These are phyloP conservation scores for Rhodosporidiobolus odoratus DNA, from an alignment of 768 basidiomycete genomes.

Conservation along the genomic window DNA sequence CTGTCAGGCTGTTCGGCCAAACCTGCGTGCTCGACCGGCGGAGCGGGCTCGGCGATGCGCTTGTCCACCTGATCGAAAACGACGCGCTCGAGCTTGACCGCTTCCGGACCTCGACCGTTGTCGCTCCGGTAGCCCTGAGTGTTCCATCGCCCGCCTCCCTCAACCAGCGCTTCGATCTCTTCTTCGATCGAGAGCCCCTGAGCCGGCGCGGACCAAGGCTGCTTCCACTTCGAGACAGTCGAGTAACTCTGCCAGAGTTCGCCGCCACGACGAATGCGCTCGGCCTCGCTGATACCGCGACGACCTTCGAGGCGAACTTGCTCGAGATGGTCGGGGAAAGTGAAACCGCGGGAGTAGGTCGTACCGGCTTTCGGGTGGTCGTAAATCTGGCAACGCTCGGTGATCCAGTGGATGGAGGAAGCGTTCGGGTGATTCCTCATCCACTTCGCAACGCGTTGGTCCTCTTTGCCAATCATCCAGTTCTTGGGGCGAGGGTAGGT, in stretches of 20 bases:
- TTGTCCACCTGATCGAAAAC: slow-evolving; percentile 53
- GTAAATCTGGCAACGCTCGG: slow-evolving; percentile 95
- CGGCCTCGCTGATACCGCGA: slow-evolving; percentile 45
- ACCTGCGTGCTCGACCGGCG: neutral
- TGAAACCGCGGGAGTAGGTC: slow-evolving; percentile 88
- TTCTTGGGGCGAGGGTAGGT: slow-evolving; percentile 63
- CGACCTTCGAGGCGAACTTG: slow-evolving; percentile 56
- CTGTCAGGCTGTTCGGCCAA: neutral
- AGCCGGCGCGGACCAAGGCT: slow-evolving; percentile 65
- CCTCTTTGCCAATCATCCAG: slow-evolving; percentile 74
- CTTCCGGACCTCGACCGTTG: slow-evolving; percentile 26
- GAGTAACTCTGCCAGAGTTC: slow-evolving; percentile 58
- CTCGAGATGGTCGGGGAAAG: slow-evolving; percentile 81
- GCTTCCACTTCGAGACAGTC: slow-evolving; percentile 78
- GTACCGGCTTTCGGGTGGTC: slow-evolving; percentile 92
- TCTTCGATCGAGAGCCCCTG: slow-evolving; percentile 61
- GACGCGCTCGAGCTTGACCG: slow-evolving; percentile 25
- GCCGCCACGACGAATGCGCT: slow-evolving; percentile 44
- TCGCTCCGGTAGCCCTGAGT: slow-evolving; percentile 27
- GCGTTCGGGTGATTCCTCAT: slow-evolving; percentile 73
- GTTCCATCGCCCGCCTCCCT: slow-evolving; percentile 54
- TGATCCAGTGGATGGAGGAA: slow-evolving; percentile 74
- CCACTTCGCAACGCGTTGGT: slow-evolving; percentile 90
- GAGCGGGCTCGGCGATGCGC: slow-evolving; percentile 1
- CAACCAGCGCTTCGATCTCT: slow-evolving; percentile 84